phyloP scores from a whole-genome alignment of 176 grass and related monocot species.

The Phoenix roebelenii region DNA sequence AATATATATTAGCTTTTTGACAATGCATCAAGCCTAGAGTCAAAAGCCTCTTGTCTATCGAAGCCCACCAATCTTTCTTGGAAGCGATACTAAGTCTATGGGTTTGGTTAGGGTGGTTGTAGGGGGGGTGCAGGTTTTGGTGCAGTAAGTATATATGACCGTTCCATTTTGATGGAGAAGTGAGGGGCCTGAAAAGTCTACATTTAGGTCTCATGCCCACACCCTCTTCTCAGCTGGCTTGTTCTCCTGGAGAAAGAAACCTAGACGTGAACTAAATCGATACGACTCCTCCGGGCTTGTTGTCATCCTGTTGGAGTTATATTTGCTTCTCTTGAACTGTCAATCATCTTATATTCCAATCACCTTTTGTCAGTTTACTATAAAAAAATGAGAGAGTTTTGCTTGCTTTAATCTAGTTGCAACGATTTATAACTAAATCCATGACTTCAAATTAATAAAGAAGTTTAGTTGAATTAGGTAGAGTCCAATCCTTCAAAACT shows the following conservation, averaged over 20 bases:
- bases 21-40: slow-evolving; percentile 20
- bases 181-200: neutral
- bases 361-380: too few relatives aligned
- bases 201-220: neutral
- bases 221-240: neutral
- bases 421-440: too few relatives aligned
- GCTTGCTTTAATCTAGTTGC: too few relatives aligned
- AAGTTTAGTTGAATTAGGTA: too few relatives aligned
- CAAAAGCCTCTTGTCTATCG: slow-evolving; percentile 12
- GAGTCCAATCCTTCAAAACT: too few relatives aligned
- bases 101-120: slow-evolving; percentile 9
- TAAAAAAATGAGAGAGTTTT: too few relatives aligned
- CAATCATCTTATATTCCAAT: too few relatives aligned
- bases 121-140: slow-evolving; percentile 5
- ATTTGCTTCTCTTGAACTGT: too few relatives aligned
- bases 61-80: slow-evolving; percentile 7
- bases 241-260: slow-evolving; percentile 5
- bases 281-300: slow-evolving; percentile 4
- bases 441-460: too few relatives aligned
- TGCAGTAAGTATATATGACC: too few relatives aligned
- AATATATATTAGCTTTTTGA: slow-evolving; percentile 30
- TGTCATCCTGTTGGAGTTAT: slow-evolving; percentile 11
- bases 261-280: slow-evolving; percentile 2
- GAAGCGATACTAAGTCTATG: slow-evolving; percentile 1
- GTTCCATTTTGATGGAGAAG: too few relatives aligned